phyloP scores from a whole-genome alignment of 192 early-diverging fungal species.

The Helicostylum pulchrum region DNA sequence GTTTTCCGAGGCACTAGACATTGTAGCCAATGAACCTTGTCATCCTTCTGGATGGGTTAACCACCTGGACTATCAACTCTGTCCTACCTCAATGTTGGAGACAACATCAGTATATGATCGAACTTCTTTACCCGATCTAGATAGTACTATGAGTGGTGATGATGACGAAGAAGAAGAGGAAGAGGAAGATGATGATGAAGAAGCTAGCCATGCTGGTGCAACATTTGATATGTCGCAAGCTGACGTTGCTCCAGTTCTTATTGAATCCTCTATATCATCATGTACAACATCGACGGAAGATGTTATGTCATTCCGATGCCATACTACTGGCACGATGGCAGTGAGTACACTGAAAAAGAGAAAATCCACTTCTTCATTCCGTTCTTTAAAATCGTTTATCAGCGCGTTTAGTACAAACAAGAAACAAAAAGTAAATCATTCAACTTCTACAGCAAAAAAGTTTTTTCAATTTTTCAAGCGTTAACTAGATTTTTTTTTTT shows the following conservation, averaged over 20 bases:
- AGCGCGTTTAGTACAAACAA: background rate
- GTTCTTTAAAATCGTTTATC: slow-evolving; percentile 12
- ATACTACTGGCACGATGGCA: background rate
- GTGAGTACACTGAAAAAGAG: background rate
- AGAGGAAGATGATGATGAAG: no score
- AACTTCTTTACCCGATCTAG: slow-evolving; percentile 8
- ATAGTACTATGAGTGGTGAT: no score
- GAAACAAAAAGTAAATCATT: background rate
- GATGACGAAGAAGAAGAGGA: no score
- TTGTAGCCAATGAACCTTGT: background rate
- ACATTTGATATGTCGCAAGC: no score
- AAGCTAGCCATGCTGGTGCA: no score
- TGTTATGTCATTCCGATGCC: background rate
- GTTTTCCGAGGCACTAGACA: slow-evolving; percentile 4
- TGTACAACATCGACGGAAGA: background rate
- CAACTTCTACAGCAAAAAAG: slow-evolving; percentile 3
- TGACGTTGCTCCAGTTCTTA: background rate
- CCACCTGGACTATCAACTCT: no score
- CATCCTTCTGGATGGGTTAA: background rate
- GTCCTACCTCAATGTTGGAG: background rate
- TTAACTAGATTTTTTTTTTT: background rate
- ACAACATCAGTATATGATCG: background rate
- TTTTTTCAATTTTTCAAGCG: slow-evolving; percentile 12
- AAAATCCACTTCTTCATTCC: background rate
- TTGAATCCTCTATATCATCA: background rate